These are phyloP conservation scores for Nemania bipapillata DNA, from an alignment of 2,329 filamentous ascomycete species.

Conservation along the genomic window DNA sequence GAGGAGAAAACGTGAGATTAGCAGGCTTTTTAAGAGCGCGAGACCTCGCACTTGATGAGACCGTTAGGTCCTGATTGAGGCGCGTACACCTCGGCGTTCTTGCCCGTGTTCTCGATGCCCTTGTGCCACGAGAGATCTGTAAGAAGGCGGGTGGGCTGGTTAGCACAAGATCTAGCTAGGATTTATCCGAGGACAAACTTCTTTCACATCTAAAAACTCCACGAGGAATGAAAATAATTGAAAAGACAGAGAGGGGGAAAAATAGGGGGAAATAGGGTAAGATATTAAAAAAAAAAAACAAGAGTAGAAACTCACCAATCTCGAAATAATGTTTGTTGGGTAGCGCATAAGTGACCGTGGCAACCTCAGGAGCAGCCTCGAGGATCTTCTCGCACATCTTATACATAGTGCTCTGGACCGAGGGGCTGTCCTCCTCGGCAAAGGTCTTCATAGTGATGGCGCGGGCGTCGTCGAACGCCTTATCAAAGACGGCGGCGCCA, in stretches of 20 bases:
- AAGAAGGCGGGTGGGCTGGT: conserved; percentile 11
- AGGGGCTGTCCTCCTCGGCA: conserved; percentile 88
- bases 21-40: conserved; percentile 59
- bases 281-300: too few relatives aligned
- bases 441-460: conserved; percentile 91
- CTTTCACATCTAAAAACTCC: too few relatives aligned
- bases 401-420: conserved; percentile 98
- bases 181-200: not conserved
- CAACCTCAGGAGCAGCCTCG: conserved; percentile 75
- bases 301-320: conserved; percentile 80
- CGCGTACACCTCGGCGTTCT: conserved; percentile 93
- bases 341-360: conserved; percentile 81
- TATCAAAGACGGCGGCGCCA: conserved; percentile 75
- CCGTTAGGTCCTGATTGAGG: conserved; percentile 94
- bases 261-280: not conserved
- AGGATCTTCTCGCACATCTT: conserved; percentile 95
- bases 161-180: conserved; percentile 3
- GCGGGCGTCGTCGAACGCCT: conserved; percentile 80
- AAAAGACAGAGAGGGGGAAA: not conserved
- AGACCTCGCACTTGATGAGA: conserved; percentile 92
- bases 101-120: conserved; percentile 91
- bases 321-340: conserved; percentile 99
- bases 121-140: conserved; percentile 96
- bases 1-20: conserved; percentile 10
- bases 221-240: too few relatives aligned